Evolutionary conservation across 345 rosid species (phyloP), one percentile per base, ranked within the genome.

Genomic region (Rhizophora mangle): DNA sequence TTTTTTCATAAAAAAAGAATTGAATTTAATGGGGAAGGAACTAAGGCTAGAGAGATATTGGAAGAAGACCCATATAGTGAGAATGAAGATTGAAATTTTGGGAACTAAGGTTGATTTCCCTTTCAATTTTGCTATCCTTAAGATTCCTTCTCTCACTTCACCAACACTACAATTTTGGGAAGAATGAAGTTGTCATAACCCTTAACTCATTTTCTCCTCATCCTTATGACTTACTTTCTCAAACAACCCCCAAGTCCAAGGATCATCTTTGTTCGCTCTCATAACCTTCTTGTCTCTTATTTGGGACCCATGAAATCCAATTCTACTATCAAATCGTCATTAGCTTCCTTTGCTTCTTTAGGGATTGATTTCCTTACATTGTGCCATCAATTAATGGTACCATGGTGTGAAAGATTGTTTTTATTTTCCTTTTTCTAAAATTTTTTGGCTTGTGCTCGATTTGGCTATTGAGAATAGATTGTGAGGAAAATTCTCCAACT

Each of bases 241-340:
- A 56, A 9, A 21, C 29, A 75, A 59, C 55, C 82, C 68, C 79
- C 72, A 39, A 70, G 31, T 20, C 75, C 78, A 69, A 63, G 80
- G 76, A 72, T 81, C 82, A 62, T 86, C 64, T 72, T 77, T 3
- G 77, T 82, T 56, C 88, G 81, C 61, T 85, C 83, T 37, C 85
- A 74, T 62, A 74, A 73, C 30, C 26, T 6, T 64, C 80, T 82
- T 46, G 58, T 39, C 20, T 68, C 83, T 27, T 85, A 74, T 20
- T 18, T 72, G 47, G 74, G 80, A 24, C 74, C 82, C 46, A 32
- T 51, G 32, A 79, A 47, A 36, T 54, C 74, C 18, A 81, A 69
- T 8, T 78, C 70, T 62, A 54, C 75, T 22, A 53, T 22, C 2
- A 71, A 46, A 2, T 68, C 82, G 4, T 68, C 82, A 27, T 68